phyloP scores from a whole-genome alignment of 495 filamentous ascomycete species.

The Tuber umbilicatum region DNA sequence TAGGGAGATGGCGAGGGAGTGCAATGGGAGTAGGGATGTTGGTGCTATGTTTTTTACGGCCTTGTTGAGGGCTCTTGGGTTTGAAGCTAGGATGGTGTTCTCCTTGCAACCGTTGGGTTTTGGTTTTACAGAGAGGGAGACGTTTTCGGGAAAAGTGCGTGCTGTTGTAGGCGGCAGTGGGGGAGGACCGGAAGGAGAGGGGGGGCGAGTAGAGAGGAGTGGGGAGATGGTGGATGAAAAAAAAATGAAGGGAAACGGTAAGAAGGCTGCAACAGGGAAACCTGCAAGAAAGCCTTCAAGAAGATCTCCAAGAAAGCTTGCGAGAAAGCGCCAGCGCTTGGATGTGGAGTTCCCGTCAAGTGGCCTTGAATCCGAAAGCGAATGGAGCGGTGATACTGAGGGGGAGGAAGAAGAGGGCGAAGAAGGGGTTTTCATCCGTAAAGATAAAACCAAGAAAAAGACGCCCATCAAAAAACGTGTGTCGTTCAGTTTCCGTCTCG shows the following conservation, averaged over 20 bases:
- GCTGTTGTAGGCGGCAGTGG: constrained; percentile 22
- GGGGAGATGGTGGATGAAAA: background rate
- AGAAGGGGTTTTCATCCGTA: constrained; percentile 11
- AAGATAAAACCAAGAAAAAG: constrained; percentile 14
- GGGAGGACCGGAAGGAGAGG: constrained; percentile 35
- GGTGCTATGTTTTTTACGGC: constrained; percentile 88
- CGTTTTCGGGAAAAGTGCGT: constrained; percentile 47
- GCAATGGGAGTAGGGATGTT: constrained; percentile 77
- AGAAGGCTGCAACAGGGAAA: background rate
- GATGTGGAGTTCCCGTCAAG: background rate
- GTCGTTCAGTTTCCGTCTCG: constrained; percentile 15
- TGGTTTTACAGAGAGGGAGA: constrained; percentile 81
- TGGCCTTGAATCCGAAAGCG: constrained; percentile 10
- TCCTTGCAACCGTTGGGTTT: constrained; percentile 85
- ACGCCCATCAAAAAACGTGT: constrained; percentile 36
- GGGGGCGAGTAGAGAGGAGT: constrained; percentile 7
- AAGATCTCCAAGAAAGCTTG: background rate
- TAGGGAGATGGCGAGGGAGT: constrained; percentile 58
- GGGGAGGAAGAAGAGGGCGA: background rate
- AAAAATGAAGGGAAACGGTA: constrained; percentile 1
- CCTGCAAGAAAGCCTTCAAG: background rate
- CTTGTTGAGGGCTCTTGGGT: constrained; percentile 69
- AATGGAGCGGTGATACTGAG: constrained; percentile 9
- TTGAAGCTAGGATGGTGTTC: constrained; percentile 73
- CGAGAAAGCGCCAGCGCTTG: background rate